Evolutionary conservation across 768 basidiomycete genomes (phyloP).

Genomic region (Tricholoma hemisulphureum): DNA sequence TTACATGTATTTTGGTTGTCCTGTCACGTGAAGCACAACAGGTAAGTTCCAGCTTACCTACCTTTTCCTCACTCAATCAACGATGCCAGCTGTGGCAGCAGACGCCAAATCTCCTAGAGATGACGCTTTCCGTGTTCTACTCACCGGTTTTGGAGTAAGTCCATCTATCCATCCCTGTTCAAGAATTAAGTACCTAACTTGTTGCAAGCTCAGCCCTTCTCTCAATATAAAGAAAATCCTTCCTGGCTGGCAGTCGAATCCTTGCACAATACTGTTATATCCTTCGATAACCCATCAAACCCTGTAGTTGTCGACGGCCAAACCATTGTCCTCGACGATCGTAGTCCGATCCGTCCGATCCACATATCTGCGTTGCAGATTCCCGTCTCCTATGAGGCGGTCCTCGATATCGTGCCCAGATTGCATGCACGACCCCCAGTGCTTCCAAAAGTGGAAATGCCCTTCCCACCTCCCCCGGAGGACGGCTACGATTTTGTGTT

Average conservation of each 20-base stretch:
- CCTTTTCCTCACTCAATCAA: not conserved
- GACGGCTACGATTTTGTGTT: conserved; percentile 68
- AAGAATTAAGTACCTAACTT: conserved; percentile 11
- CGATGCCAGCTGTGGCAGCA: not conserved
- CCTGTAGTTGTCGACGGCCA: conserved; percentile 24
- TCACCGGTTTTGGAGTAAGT: conserved; percentile 58
- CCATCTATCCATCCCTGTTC: conserved; percentile 5
- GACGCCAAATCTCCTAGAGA: conserved; percentile 6
- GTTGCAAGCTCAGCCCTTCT: conserved; percentile 47
- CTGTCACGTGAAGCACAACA: too few relatives aligned
- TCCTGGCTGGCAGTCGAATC: conserved; percentile 70
- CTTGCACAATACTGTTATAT: conserved; percentile 55
- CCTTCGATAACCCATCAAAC: conserved; percentile 34
- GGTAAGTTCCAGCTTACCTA: too few relatives aligned
- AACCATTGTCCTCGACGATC: conserved; percentile 15
- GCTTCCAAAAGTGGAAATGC: conserved; percentile 32
- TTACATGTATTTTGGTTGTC: too few relatives aligned
- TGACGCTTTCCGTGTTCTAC: conserved; percentile 42
- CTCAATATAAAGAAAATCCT: conserved; percentile 57
- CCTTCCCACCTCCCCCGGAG: conserved; percentile 39
- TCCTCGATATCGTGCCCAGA: conserved; percentile 53
- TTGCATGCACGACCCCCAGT: conserved; percentile 63
- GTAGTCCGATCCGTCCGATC: conserved; percentile 37
- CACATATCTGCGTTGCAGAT: conserved; percentile 60
- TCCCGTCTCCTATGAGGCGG: conserved; percentile 57